These are phyloP conservation scores for Angomonas deanei DNA, from an alignment of 208 protist species.

Conservation along the genomic window DNA sequence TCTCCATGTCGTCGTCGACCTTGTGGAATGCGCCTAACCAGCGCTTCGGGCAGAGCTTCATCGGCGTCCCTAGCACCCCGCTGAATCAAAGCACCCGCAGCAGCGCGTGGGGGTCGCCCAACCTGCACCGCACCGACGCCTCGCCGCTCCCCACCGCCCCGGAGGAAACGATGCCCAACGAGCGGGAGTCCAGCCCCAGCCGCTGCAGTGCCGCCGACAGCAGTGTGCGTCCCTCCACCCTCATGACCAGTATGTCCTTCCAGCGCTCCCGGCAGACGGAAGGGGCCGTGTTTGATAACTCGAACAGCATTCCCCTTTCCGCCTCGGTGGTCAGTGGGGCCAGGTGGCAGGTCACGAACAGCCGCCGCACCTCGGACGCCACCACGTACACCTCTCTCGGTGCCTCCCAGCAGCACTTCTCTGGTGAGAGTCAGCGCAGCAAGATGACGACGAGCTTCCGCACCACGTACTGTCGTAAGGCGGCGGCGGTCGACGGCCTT, in stretches of 20 bases:
- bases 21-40: neutral
- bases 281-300: conserved; percentile 15
- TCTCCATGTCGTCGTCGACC: conserved; percentile 11
- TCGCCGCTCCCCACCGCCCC: conserved; percentile 23
- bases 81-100: neutral
- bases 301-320: conserved; percentile 29
- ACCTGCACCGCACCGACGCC: neutral
- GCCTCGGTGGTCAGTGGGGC: conserved; percentile 16
- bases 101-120: neutral
- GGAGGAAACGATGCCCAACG: conserved; percentile 11
- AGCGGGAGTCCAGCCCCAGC: conserved; percentile 47
- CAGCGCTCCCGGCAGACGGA: conserved; percentile 23
- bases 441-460: conserved; percentile 26
- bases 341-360: conserved; percentile 3
- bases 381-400: neutral
- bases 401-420: neutral
- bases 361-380: conserved; percentile 1
- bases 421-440: neutral
- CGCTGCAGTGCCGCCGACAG: conserved; percentile 14
- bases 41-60: conserved; percentile 3
- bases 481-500: conserved; percentile 16
- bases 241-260: conserved; percentile 42
- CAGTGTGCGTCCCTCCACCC: conserved; percentile 3
- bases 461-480: conserved; percentile 31
- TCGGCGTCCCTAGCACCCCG: neutral